Base-by-base conservation (phyloP, 2,329 filamentous ascomycete genomes). In the Neonectria magnoliae region DNA sequence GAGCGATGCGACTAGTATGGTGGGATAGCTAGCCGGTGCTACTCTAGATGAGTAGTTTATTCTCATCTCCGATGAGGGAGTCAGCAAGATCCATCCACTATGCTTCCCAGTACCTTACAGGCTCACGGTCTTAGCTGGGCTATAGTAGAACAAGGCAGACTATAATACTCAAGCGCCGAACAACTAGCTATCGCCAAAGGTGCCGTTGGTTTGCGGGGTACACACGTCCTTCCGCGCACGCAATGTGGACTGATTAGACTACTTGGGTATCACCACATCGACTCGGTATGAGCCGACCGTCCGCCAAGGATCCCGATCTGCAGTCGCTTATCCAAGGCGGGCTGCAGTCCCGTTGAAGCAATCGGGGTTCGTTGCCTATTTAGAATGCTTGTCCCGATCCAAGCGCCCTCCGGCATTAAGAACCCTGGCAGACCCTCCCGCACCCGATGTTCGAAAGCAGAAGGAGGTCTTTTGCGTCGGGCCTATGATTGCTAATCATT, bases 241-340 rank as follows among this genome's bases (percentile, higher is more conserved):
- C 33, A 36, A 16, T 14, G 36, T 38, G 36, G 36, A 42, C 38
- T 42, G 38, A 42, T 42, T 42, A 42, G n/a, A 42, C 14, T 38
- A 38, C 36, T 42, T 10, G 38, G 4, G 8, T 18, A 42, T 42
- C n/a, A 20, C 38, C 38, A 38, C 36, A 18, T 20, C 38, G 38
- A 4, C 38, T 42, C 38, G 38, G 38, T n/a, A 18, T 42, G 38
- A 42, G 9, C 38, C 38, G 38, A 18, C 38, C 8, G 38, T 20
- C 38, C 4, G 38, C n/a, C 38, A 42, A 42, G 38, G n/a, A 20
- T 13, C 48, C 27, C n/a, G 48, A 60, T 60, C 38, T 51, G 38
- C 57, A 20, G 57, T 18, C 48, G 27, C 57, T 44, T 53, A 36
- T 60, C 57, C 57, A 27, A 60, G 57, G 25, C 57, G 36, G 57